Conservation (phyloP, 768 basidiomycete genomes). For the Candolleomyces aberdarensis region DNA sequence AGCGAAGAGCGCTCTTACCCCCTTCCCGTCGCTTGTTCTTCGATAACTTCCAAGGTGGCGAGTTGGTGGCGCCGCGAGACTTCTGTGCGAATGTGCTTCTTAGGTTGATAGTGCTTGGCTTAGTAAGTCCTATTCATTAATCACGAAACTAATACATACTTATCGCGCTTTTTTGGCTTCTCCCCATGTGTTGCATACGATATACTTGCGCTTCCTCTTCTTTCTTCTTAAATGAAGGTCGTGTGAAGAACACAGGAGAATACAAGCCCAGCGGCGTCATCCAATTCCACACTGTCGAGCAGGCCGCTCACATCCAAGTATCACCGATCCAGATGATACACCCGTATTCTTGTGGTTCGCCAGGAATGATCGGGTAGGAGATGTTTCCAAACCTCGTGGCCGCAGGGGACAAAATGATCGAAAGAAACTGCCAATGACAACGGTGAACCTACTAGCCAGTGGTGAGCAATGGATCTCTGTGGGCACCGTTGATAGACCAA, state of each 20-base stretch:
- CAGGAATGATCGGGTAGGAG: neutral
- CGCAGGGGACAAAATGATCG: neutral
- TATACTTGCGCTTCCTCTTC: neutral
- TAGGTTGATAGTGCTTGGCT: constrained; percentile 1
- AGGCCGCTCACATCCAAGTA: neutral
- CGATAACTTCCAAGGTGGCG: constrained; percentile 1
- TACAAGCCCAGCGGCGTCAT: neutral
- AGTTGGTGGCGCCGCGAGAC: neutral
- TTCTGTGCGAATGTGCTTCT: neutral
- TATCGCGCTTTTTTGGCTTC: too few species aligned
- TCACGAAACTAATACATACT: too few species aligned
- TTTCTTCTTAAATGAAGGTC: neutral
- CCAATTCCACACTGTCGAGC: neutral
- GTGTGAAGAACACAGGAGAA: neutral
- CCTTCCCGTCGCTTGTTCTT: constrained; percentile 3
- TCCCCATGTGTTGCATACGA: neutral
- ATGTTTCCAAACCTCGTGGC: neutral
- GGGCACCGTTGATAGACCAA: too few species aligned
- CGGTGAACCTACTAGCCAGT: too few species aligned
- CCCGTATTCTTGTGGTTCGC: constrained; percentile 1
- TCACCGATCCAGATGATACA: constrained; percentile 1
- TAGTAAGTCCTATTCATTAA: neutral
- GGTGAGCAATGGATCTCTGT: too few species aligned
- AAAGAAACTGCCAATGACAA: neutral
- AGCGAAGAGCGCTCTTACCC: neutral